phyloP scores from a whole-genome alignment of 495 filamentous ascomycete genomes.

The Podospora australis region DNA sequence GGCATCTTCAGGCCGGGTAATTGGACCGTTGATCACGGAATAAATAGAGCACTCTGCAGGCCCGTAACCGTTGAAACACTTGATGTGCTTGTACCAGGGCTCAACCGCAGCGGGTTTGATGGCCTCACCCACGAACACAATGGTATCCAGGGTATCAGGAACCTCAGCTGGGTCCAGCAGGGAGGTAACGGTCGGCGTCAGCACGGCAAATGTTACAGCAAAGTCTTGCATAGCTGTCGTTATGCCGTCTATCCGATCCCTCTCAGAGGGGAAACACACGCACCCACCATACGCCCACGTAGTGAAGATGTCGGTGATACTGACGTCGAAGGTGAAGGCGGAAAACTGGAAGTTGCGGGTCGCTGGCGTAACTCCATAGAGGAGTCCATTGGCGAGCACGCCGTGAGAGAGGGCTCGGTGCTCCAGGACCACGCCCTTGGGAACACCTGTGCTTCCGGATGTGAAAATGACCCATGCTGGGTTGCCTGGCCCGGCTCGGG shows the following conservation, averaged over 20 bases:
- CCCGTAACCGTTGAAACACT: constrained; percentile 53
- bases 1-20: constrained; percentile 7
- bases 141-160: constrained; percentile 34
- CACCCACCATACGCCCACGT: constrained; percentile 54
- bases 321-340: constrained; percentile 53
- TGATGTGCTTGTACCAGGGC: constrained; percentile 48
- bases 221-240: constrained; percentile 20
- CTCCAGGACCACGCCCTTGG: constrained; percentile 39
- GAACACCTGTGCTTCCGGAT: constrained; percentile 52
- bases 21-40: constrained; percentile 12
- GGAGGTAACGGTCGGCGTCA: constrained; percentile 20
- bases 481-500: constrained; percentile 1
- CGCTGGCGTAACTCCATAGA: constrained; percentile 43
- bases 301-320: constrained; percentile 49
- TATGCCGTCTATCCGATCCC: constrained; percentile 37
- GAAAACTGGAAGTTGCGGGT: constrained; percentile 50
- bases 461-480: constrained; percentile 50
- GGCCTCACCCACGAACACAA: constrained; percentile 26
- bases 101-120: constrained; percentile 27
- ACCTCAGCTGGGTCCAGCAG: constrained; percentile 23
- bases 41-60: constrained; percentile 32
- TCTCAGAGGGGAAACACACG: constrained; percentile 54
- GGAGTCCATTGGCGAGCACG: constrained; percentile 17
- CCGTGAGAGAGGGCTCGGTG: constrained; percentile 31
- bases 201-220: constrained; percentile 19